Percentiles rank a stretch among this genome's conserved stretches.
These are phyloP conservation scores for Macrolepiota albuminosa DNA, from an alignment of 768 basidiomycete genomes.

Conservation along the genomic window DNA sequence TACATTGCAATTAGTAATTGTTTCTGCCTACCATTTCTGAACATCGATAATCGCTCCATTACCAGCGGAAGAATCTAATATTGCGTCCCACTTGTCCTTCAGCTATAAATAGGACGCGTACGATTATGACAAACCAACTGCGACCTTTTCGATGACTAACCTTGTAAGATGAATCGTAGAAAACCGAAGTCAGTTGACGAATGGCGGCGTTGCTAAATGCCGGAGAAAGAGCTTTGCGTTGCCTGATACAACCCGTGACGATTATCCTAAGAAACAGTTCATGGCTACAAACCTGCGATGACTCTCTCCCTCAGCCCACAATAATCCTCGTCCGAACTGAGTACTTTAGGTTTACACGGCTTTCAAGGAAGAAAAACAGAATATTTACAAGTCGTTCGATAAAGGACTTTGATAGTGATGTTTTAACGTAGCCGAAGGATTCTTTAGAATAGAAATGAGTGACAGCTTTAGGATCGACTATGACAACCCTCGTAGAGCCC, in stretches of 20 bases:
- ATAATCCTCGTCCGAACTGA: conserved; percentile 35
- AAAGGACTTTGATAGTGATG: conserved; percentile 26
- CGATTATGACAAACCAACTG: neutral
- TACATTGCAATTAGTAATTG: conserved; percentile 35
- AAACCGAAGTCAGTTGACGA: conserved; percentile 38
- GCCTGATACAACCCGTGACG: conserved; percentile 21
- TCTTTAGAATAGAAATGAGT: conserved; percentile 48
- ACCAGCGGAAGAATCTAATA: conserved; percentile 22
- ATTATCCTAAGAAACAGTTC: too few relatives aligned
- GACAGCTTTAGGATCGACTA: conserved; percentile 47
- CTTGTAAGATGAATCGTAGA: conserved; percentile 50
- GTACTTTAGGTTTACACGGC: neutral
- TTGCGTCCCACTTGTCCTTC: conserved; percentile 23
- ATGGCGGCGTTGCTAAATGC: conserved; percentile 51
- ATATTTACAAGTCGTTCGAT: conserved; percentile 34
- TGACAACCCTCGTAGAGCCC: conserved; percentile 28
- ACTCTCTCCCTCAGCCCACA: conserved; percentile 40
- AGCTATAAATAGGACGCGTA: conserved; percentile 16
- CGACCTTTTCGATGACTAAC: conserved; percentile 16
- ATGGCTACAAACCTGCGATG: conserved; percentile 34
- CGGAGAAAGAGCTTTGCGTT: conserved; percentile 45
- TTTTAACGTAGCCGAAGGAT: conserved; percentile 42
- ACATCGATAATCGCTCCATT: conserved; percentile 44
- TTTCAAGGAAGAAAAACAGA: neutral
- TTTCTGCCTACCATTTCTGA: conserved; percentile 37